A percentile compares a stretch with the other conserved stretches of the same genome.
Evolutionary conservation across 1,284 basidiomycete genomes (phyloP).

Genomic region (Phaffia rhodozyma): DNA sequence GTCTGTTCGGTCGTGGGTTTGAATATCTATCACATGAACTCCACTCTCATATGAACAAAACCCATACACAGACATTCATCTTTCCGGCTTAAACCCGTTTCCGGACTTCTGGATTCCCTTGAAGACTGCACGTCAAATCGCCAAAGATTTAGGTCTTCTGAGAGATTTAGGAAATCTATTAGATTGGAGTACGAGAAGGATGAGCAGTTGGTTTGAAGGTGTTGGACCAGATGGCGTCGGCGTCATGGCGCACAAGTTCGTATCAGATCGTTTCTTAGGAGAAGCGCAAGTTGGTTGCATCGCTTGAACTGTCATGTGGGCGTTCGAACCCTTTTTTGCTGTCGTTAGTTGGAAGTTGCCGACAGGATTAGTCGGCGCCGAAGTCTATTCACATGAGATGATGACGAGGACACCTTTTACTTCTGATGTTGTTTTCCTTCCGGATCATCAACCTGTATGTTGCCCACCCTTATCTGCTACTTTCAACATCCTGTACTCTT

Average conservation of each 20-base stretch:
- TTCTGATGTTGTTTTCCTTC: not conserved
- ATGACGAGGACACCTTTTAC: not conserved
- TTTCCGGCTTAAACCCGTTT: slow-evolving; percentile 5
- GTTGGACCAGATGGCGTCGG: not conserved
- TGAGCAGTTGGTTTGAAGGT: slow-evolving; percentile 5
- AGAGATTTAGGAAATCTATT: not conserved
- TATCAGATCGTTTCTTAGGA: not conserved
- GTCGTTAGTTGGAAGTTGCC: slow-evolving; percentile 2
- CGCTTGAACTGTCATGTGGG: not conserved
- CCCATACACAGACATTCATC: not conserved
- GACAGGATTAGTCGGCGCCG: not conserved
- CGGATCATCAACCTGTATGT: slow-evolving; percentile 1
- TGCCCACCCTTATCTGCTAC: not conserved
- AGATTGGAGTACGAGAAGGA: not conserved
- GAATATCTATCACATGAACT: no score
- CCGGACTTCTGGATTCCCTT: slow-evolving; percentile 9
- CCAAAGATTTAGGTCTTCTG: not conserved
- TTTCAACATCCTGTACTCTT: not conserved
- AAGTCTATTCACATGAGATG: slow-evolving; percentile 2
- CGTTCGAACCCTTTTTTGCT: not conserved
- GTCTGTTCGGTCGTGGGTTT: not conserved
- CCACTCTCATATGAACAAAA: not conserved
- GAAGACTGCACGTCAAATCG: not conserved
- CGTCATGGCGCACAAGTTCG: slow-evolving; percentile 8
- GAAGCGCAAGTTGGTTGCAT: not conserved